These are phyloP conservation scores for Mycena maculata DNA, from an alignment of 768 basidiomycete genomes.

Conservation along the genomic window DNA sequence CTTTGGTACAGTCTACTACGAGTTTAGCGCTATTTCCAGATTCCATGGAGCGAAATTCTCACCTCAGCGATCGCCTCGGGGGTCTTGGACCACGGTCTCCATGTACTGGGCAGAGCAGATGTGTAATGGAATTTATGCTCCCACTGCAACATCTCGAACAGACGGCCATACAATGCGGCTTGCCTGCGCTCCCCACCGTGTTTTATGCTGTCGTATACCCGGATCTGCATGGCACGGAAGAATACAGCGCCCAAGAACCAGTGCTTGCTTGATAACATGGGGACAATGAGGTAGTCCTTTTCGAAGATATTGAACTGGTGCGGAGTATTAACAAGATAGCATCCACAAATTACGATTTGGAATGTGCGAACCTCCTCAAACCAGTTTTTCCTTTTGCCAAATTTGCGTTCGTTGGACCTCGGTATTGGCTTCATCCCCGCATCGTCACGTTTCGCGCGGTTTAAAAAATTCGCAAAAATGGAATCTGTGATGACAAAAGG, in stretches of 20 bases:
- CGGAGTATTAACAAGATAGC: not conserved
- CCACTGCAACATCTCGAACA: not conserved
- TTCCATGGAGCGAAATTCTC: too few species aligned
- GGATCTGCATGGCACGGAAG: not conserved
- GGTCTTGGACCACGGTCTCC: not conserved
- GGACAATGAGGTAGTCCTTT: not conserved
- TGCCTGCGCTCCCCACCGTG: not conserved
- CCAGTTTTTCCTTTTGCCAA: not conserved
- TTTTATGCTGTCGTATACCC: not conserved
- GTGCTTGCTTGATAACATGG: not conserved
- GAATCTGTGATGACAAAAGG: not conserved
- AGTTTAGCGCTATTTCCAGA: too few species aligned
- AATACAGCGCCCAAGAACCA: not conserved
- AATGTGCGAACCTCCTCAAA: not conserved
- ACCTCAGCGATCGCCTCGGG: too few species aligned
- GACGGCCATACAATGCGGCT: not conserved
- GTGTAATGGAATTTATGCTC: not conserved
- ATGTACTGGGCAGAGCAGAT: not conserved
- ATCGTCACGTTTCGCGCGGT: not conserved
- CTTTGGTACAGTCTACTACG: not conserved
- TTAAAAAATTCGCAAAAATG: not conserved
- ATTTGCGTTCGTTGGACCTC: not conserved
- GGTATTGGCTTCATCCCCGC: not conserved
- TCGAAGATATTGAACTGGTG: not conserved
- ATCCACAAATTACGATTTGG: not conserved